Base-by-base conservation (phyloP, 2,329 filamentous ascomycete species). In the Seiridium cupressi region DNA sequence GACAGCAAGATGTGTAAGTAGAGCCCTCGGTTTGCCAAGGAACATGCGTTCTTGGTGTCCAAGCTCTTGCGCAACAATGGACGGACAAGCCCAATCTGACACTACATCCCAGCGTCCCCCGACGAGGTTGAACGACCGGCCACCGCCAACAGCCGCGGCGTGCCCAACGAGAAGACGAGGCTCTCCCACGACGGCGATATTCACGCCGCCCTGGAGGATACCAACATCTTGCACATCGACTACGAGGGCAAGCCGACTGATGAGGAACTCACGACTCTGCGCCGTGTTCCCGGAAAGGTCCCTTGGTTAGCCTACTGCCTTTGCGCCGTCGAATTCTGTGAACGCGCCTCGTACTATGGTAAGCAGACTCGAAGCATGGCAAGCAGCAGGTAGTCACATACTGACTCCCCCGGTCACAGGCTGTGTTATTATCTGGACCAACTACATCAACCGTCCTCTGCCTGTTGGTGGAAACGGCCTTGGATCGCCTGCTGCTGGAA, bases 311-410 rank as follows among this genome's bases (percentile, higher is more conserved):
- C 83, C 13, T 88, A 84, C 65, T 67, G 82, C 2, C 79, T 88
- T 36, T 87, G 84, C 62, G 64, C 82, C 5, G 83, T 87, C 40
- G 85, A 88, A 63, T 83, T 87, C 61, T 83, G 82, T 59, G 85
- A 88, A 68, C 76, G 85, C 59, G 84, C 84, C 3, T 86, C 84
- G 0, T 88, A 84, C 74, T 86, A 86, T 67, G 85, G 84, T 62
- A 75, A 81, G 62, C 47, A 2, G 26, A 11, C 0, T 3, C 47
- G 26, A 1, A 31, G 11, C 1, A 4, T 13, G 26, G 31, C 13
- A 49, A 32, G 34, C n/a, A 26, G 7, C 4, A 31, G 13, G 18
- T 10, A 34, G 3, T 32, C 32, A 56, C 5, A 38, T n/a, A 11
- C 54, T 56, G 40, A 56, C 32, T 34, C 35, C 31, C 26, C 35